Evolutionary conservation across 352 stramenopile species (phyloP).

Genomic region (Globisporangium alternatum): DNA sequence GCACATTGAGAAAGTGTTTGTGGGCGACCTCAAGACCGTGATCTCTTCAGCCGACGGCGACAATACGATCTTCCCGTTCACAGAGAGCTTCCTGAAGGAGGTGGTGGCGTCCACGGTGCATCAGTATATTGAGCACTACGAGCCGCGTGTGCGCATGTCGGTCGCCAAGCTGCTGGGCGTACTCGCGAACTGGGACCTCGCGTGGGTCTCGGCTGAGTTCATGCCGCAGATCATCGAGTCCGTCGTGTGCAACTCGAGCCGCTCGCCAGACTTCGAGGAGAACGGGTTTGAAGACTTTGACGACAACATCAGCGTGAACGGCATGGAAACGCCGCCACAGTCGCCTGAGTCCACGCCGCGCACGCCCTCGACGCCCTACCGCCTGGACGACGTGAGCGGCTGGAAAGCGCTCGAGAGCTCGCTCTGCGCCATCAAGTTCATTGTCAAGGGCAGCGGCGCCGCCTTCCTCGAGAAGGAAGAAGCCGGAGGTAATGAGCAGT

Average conservation of each 20-base stretch:
- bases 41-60: constrained; percentile 21
- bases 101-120: constrained; percentile 37
- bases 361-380: constrained; percentile 73
- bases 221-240: constrained; percentile 72
- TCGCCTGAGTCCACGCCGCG: constrained; percentile 59
- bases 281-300: constrained; percentile 71
- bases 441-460: constrained; percentile 75
- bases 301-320: constrained; percentile 80
- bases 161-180: constrained; percentile 72
- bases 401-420: constrained; percentile 96
- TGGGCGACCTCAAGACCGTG: constrained; percentile 9
- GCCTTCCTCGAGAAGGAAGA: constrained; percentile 46
- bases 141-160: constrained; percentile 78
- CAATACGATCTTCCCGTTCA: constrained; percentile 28
- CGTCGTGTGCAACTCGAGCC: constrained; percentile 65
- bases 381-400: constrained; percentile 95
- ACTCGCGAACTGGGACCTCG: constrained; percentile 58
- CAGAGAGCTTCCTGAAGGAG: constrained; percentile 40
- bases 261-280: constrained; percentile 80
- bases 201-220: constrained; percentile 60
- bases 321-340: constrained; percentile 66
- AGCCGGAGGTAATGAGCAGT: constrained; percentile 14
- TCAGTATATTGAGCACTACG: constrained; percentile 80
- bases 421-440: constrained; percentile 81
- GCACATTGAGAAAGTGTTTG: constrained; percentile 30